Base-by-base conservation (phyloP, 495 filamentous ascomycete genomes). In the Daldinia childiae region DNA sequence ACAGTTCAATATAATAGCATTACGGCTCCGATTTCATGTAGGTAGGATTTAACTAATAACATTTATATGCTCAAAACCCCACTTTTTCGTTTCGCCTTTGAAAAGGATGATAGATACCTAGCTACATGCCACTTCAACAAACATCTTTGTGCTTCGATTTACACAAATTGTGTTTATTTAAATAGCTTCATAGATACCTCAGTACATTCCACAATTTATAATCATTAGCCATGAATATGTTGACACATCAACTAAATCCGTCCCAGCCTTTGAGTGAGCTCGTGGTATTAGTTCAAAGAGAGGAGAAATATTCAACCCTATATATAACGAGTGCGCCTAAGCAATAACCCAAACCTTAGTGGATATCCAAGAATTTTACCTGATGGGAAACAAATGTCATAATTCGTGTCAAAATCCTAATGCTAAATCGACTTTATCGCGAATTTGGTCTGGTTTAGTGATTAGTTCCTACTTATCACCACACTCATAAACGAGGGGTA, bases 341-440 rank as follows among this genome's bases (percentile, higher is more conserved):
- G 3, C 34, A 36, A 21, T 39, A 32, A 34, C 51, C 34, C 41
- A 17, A 48, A 21, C 3, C 34, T 29, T 7, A 54, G 2, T 15
- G 19, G 26, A 58, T 30, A 55, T 27, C 34, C 54, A 30, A n/a
- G 21, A 9, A 54, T 50, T 14, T 45, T 58, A 19, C 50, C 19
- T 24, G 45, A 45, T 19, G 8, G n/a, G 3, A 32, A 38, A 34
- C 17, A 3, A 55, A 45, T 51, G 38, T 50, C 54, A 14, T 48
- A 17, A 45, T 1, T 48, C 30, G 14, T 41, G 11, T 73, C 54
- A 73, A 29, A 73, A 73, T n/a, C 71, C 71, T 8, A 77, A 57
- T 11, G 73, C 56, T 30, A 76, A 64, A 64, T 74, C 76, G 57
- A 78, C 71, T 64, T 78, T 78, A 48, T 76, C 74, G 21, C 76